Base-by-base conservation (phyloP, 75 land plant species). In the Adiantum capillusveneris region DNA sequence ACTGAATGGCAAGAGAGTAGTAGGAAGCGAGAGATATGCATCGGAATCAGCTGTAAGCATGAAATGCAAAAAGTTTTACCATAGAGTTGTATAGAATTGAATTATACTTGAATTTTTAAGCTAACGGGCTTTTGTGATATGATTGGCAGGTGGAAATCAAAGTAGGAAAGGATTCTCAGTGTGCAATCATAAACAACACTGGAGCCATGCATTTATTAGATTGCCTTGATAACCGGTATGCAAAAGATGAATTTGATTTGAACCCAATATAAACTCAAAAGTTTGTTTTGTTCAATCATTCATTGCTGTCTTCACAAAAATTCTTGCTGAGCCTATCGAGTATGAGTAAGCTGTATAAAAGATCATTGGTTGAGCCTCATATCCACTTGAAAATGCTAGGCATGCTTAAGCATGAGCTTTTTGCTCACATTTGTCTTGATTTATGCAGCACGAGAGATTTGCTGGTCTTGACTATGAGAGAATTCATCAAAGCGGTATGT, bases 401-500 rank as follows among this genome's bases (percentile, higher is more conserved):
- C n/a, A n/a, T n/a, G n/a, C n/a, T n/a, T n/a, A n/a, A n/a, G n/a
- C n/a, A 34, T 34, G 37, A 34, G 9, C 3, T 3, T 9, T 34
- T 34, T 9, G 9, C 37, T 34, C 37, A 34, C 37, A 19, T 44
- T 44, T 51, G 25, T 12, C n/a, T 45, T 63, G 12, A 27, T 41
- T n/a, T 44, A 26, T 56, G 50, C 67, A 71, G 74, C 44, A 51
- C 65, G 11, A 67, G 74, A 21, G 74, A 71, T 71, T 24, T 44
- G 45, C 69, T 59, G 43, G 74, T 71, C 18, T 49, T 71, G 26
- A 64, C 67, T 11, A 43, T 71, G 26, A 57, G 74, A 57, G 53
- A 44, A 29, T 71, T 71, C 29, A 57, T 65, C 16, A 63, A 64
- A 30, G 31, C 39, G 24, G 74, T 71, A 64, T 21, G 74, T 56